Base-by-base conservation (phyloP, 768 basidiomycete genomes). In the Mycena alexandri region DNA sequence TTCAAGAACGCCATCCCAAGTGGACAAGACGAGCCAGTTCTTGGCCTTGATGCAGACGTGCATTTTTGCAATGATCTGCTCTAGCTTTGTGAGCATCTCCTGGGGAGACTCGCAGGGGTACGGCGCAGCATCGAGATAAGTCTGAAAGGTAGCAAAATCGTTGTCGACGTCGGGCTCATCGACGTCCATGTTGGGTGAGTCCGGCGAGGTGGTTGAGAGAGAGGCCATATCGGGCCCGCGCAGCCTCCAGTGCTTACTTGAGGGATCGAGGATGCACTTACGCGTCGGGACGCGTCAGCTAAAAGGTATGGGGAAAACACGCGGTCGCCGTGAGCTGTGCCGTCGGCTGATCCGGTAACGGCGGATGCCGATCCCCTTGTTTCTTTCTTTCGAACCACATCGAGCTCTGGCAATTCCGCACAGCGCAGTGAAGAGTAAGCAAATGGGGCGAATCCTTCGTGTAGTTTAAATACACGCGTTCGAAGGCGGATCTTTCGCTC, bases 1-100 rank as follows among this genome's bases (percentile, higher is more conserved):
- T 80, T 93, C 91, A 36, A 95, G 80, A 79, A 90, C 83, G 19
- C 89, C 90, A 77, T 94, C 92, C 93, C 93, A 95, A 9, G 88
- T 89, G 29, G 89, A 87, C 47, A 93, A 82, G 21, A 87, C 81
- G 38, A 86, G 80, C 93, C 93, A 95, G 71, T 92, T 90, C 81
- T 88, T 89, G 54, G 90, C 82, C 75, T 89, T 87, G n/a, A 89
- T 90, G 68, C 90, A 91, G 24, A 93, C 80, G 67, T 83, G 79
- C 51, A 95, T 87, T 78, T 86, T 91, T 48, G 86, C 83, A 12
- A 93, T 83, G 70, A 95, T 93, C 54, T 83, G 75, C 72, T 92
- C 90, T 10, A 94, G 85, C 70, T 87, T 86, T 33, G 79, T 75
- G 59, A 90, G 87, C 92, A 95, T 94, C 59, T 88, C 86, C 66